A percentile compares a stretch with the other conserved stretches of the same genome.
Conservation (phyloP, 2,329 filamentous ascomycete genomes). For the Scedosporium boydii region DNA sequence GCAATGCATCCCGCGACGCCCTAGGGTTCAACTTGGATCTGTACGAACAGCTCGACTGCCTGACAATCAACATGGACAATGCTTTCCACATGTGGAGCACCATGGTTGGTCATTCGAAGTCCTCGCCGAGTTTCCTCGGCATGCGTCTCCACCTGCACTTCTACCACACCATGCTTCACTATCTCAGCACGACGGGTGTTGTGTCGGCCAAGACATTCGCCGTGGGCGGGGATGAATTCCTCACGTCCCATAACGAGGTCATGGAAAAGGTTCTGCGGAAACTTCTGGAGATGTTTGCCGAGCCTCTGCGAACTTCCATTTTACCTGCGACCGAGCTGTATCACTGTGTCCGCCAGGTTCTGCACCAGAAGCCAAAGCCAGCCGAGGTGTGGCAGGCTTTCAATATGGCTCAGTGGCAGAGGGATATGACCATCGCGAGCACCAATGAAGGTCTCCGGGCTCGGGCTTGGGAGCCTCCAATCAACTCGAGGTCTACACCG, state of each 20-base stretch:
- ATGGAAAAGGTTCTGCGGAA: conserved; percentile 4
- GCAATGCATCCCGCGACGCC: conserved; percentile 8
- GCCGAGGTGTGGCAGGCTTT: conserved; percentile 9
- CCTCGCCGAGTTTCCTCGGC: conserved; percentile 14
- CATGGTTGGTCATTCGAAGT: conserved; percentile 19
- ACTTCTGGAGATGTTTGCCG: conserved; percentile 4
- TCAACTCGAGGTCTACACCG: background rate
- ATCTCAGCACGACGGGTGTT: conserved; percentile 4
- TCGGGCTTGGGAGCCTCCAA: background rate
- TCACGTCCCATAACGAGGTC: conserved; percentile 1
- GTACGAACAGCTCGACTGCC: conserved; percentile 24
- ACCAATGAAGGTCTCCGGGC: conserved; percentile 3
- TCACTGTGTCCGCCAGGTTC: conserved; percentile 20
- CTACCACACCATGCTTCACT: conserved; percentile 6
- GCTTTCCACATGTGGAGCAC: conserved; percentile 35
- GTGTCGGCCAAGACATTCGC: conserved; percentile 4
- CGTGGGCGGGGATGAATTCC: background rate
- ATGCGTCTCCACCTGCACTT: conserved; percentile 1
- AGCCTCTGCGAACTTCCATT: conserved; percentile 21
- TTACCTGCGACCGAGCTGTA: conserved; percentile 29
- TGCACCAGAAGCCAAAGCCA: conserved; percentile 7
- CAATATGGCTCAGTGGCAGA: conserved; percentile 5
- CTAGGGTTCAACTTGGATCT: conserved; percentile 8
- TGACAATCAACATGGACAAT: conserved; percentile 36
- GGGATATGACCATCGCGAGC: conserved; percentile 5